phyloP scores from a whole-genome alignment of 257 asterid species.

The Paraleonurus japonicus region DNA sequence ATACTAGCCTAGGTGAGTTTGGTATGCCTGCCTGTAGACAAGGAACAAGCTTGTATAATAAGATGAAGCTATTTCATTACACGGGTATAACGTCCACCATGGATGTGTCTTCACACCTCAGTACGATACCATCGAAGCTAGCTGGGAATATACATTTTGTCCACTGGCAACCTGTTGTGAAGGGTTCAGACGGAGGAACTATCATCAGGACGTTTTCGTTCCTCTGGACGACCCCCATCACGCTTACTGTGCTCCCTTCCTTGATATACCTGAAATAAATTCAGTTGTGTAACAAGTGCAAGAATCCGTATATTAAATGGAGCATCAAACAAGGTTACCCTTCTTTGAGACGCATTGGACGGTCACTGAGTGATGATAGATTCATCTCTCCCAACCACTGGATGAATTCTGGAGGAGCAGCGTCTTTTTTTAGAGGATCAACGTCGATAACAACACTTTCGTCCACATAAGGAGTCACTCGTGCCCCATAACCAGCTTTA shows the following conservation, averaged over 20 bases:
- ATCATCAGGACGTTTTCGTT: conserved; percentile 84
- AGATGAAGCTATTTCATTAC: conserved; percentile 20
- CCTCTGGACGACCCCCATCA: conserved; percentile 90
- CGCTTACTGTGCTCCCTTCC: conserved; percentile 88
- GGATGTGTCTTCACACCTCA: conserved; percentile 76
- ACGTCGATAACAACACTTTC: conserved; percentile 64
- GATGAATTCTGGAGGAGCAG: conserved; percentile 63
- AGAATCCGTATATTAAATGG: too few species aligned
- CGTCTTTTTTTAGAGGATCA: conserved; percentile 43
- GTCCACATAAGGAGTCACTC: conserved; percentile 75
- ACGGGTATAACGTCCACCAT: conserved; percentile 80
- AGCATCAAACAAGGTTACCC: conserved; percentile 64
- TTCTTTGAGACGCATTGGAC: conserved; percentile 72
- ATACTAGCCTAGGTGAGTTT: conserved; percentile 42
- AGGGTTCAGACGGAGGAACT: conserved; percentile 58
- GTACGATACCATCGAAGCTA: conserved; percentile 71
- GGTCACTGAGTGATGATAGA: conserved; percentile 70
- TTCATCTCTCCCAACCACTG: conserved; percentile 82
- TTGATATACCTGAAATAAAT: conserved; percentile 54
- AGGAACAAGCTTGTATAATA: conserved; percentile 30
- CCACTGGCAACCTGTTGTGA: conserved; percentile 91
- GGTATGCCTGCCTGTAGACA: conserved; percentile 27
- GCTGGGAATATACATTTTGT: conserved; percentile 67
- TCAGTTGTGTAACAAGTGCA: too few species aligned
- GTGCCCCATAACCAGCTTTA: conserved; percentile 79